Conservation (phyloP, 169 alveolate species). For the Besnoitia besnoiti region DNA sequence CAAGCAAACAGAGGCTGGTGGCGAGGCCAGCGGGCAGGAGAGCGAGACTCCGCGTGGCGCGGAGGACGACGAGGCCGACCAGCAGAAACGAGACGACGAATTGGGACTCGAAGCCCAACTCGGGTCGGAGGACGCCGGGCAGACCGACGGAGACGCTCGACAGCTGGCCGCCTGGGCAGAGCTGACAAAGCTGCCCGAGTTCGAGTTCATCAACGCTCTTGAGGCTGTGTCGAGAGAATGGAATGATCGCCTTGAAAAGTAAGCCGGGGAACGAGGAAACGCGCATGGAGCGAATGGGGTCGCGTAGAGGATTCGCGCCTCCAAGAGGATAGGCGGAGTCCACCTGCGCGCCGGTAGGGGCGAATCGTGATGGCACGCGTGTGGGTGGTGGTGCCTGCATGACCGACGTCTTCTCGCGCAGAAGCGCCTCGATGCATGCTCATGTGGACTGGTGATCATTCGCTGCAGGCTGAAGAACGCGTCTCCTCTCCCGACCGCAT, state of each 20-base stretch:
- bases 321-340: too few relatives aligned
- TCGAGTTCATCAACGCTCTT: slow-evolving; percentile 60
- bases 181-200: slow-evolving; percentile 59
- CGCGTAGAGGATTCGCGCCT: too few relatives aligned
- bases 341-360: too few relatives aligned
- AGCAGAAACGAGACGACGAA: background rate
- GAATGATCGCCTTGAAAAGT: slow-evolving; percentile 41
- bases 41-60: background rate
- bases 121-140: background rate
- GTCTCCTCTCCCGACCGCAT: slow-evolving; percentile 58
- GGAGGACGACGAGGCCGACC: background rate
- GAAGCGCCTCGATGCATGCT: background rate
- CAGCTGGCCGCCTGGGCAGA: slow-evolving; percentile 42
- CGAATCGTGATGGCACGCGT: too few relatives aligned
- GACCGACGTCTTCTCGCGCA: too few relatives aligned
- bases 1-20: background rate
- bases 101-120: background rate
- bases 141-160: background rate
- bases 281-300: too few relatives aligned
- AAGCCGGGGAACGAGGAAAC: background rate
- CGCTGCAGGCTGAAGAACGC: slow-evolving; percentile 56
- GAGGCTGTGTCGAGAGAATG: background rate
- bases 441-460: background rate
- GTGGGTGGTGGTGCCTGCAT: too few relatives aligned
- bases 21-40: background rate